These are phyloP conservation scores for Ceratobasidium theobromae DNA, from an alignment of 1,284 basidiomycete genomes.

Conservation along the genomic window DNA sequence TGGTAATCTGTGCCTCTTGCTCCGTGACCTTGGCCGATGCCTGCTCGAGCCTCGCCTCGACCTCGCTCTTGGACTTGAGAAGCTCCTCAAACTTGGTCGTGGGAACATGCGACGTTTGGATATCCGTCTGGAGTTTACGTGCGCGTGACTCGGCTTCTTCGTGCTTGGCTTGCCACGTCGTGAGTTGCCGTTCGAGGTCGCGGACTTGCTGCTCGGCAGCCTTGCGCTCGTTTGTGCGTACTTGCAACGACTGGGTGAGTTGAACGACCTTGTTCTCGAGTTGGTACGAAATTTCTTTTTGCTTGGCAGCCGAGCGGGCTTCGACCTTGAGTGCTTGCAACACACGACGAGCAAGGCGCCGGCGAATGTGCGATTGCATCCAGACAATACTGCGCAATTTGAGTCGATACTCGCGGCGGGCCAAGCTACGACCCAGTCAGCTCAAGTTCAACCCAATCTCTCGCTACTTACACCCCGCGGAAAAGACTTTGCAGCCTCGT, in stretches of 20 bases:
- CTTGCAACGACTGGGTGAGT: conserved; percentile 94
- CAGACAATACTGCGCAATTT: conserved; percentile 79
- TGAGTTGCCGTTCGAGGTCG: conserved; percentile 82
- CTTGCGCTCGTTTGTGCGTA: conserved; percentile 90
- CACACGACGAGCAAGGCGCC: conserved; percentile 84
- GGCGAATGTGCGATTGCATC: conserved; percentile 90
- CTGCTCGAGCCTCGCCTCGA: conserved; percentile 82
- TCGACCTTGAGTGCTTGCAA: conserved; percentile 83
- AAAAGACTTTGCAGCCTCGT: conserved; percentile 80
- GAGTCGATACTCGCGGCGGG: conserved; percentile 61
- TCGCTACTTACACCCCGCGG: conserved; percentile 74
- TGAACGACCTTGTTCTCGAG: conserved; percentile 99
- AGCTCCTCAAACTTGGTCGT: conserved; percentile 76
- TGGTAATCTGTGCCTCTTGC: conserved; percentile 82
- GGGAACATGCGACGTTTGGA: conserved; percentile 75
- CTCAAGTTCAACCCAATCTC: neutral
- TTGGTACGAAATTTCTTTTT: conserved; percentile 98
- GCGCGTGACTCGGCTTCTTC: conserved; percentile 83
- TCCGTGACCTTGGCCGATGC: conserved; percentile 73
- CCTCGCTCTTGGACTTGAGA: conserved; percentile 71
- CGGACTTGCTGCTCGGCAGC: conserved; percentile 73
- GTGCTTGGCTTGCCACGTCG: conserved; percentile 82
- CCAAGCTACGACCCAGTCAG: conserved; percentile 51
- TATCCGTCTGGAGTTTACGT: conserved; percentile 71
- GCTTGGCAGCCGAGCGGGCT: conserved; percentile 95